Evolutionary conservation across 2,329 filamentous ascomycete species (phyloP).

Genomic region (Aspergillus glaucus): DNA sequence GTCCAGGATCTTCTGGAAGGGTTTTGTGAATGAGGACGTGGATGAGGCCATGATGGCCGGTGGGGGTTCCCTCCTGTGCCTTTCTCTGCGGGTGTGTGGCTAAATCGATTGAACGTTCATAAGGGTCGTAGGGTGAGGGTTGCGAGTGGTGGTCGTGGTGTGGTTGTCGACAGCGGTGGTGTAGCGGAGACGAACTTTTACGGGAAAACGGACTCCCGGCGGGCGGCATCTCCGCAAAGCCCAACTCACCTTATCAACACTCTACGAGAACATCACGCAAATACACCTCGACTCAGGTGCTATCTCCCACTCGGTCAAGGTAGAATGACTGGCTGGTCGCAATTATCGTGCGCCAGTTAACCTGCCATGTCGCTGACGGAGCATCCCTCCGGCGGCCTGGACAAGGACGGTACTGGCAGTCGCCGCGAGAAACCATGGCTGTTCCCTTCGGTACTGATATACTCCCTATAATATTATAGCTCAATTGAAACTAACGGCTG

Average conservation of each 20-base stretch:
- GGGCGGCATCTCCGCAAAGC: neutral
- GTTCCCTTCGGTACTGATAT: conserved; percentile 42
- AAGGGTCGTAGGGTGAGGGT: neutral
- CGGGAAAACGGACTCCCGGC: conserved; percentile 16
- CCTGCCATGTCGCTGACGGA: conserved; percentile 16
- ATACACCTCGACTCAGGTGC: neutral
- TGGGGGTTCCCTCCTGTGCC: conserved; percentile 4
- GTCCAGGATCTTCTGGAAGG: conserved; percentile 32
- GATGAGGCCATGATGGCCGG: conserved; percentile 32
- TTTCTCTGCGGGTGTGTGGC: neutral
- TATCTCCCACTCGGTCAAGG: neutral
- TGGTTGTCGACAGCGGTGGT: conserved; percentile 6
- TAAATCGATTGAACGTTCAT: neutral
- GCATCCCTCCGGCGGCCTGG: conserved; percentile 10
- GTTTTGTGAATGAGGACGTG: conserved; percentile 16
- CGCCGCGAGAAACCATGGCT: conserved; percentile 46
- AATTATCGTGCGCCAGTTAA: conserved; percentile 6
- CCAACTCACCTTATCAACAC: neutral
- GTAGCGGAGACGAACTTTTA: conserved; percentile 24
- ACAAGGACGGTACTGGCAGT: conserved; percentile 22
- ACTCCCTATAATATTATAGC: neutral
- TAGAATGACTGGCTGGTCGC: conserved; percentile 13
- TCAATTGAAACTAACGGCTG: neutral
- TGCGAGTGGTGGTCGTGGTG: conserved; percentile 5
- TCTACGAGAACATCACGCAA: too few species aligned